A percentile compares a stretch with the other conserved stretches of the same genome.
phyloP scores from a whole-genome alignment of 163 green algal species.

The Prototheca cutis region DNA sequence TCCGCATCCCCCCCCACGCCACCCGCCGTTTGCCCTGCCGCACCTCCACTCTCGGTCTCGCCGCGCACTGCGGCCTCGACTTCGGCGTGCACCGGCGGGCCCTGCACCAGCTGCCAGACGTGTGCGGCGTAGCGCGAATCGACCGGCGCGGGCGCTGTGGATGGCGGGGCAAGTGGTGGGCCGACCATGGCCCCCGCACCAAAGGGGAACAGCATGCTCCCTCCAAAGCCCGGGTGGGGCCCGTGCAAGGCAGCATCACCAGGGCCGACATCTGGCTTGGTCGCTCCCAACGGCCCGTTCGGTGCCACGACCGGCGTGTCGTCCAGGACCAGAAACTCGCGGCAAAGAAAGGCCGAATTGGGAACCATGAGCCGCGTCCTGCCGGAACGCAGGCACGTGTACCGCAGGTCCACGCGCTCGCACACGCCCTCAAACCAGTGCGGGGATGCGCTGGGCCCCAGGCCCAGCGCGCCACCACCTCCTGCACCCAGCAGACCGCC shows the following conservation, averaged over 20 bases:
- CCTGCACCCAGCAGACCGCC: not conserved
- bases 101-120: conserved; percentile 14
- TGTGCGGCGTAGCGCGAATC: not conserved
- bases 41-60: not conserved
- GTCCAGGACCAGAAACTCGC: conserved; percentile 56
- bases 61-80: not conserved
- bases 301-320: conserved; percentile 9
- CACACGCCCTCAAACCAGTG: conserved; percentile 59
- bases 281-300: not conserved
- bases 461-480: not conserved
- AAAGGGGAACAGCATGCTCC: too few relatives aligned
- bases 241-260: not conserved
- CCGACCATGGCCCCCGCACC: too few relatives aligned
- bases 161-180: too few relatives aligned
- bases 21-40: too few relatives aligned
- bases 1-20: too few relatives aligned
- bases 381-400: conserved; percentile 47
- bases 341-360: conserved; percentile 51
- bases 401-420: conserved; percentile 59
- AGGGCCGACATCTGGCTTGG: not conserved
- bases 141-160: too few relatives aligned
- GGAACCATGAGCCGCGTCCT: conserved; percentile 45
- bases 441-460: not conserved
- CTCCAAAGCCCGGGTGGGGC: not conserved
- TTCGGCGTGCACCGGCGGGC: conserved; percentile 11